Evolutionary conservation across 1,284 basidiomycete species (phyloP).

Genomic region (Ustilago sp.): DNA sequence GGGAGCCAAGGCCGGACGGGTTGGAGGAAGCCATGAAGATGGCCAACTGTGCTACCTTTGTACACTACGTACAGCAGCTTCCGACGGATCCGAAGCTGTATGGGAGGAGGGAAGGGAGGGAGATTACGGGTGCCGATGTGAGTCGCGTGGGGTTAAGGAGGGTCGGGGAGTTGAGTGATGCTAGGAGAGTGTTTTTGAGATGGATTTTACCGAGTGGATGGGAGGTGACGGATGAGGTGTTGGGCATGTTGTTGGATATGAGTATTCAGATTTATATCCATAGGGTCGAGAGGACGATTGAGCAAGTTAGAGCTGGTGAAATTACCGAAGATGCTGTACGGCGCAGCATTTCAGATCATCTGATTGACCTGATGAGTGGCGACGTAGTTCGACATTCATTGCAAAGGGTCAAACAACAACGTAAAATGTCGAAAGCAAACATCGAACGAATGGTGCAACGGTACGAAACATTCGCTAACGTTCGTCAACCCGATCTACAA

Average conservation of each 20-base stretch:
- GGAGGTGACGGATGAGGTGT: constrained; percentile 45
- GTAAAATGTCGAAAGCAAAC: constrained; percentile 29
- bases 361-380: constrained; percentile 41
- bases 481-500: constrained; percentile 36
- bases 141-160: constrained; percentile 37
- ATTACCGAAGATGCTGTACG: constrained; percentile 31
- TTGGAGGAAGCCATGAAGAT: constrained; percentile 54
- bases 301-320: constrained; percentile 19
- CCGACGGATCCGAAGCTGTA: constrained; percentile 30
- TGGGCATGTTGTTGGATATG: constrained; percentile 56
- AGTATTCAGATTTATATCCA: constrained; percentile 60
- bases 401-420: constrained; percentile 35
- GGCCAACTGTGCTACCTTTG: constrained; percentile 61
- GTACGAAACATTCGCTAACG: constrained; percentile 50
- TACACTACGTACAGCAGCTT: constrained; percentile 58
- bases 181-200: constrained; percentile 50
- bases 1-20: constrained; percentile 25
- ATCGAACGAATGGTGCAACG: constrained; percentile 43
- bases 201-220: constrained; percentile 51
- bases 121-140: constrained; percentile 32
- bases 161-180: constrained; percentile 56
- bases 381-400: constrained; percentile 45
- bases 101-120: constrained; percentile 22
- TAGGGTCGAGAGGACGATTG: constrained; percentile 40
- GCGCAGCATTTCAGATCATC: constrained; percentile 23